Percentiles rank a stretch among this genome's conserved stretches.
Conservation (phyloP, 768 basidiomycete species). For the Hericium alpestre region DNA sequence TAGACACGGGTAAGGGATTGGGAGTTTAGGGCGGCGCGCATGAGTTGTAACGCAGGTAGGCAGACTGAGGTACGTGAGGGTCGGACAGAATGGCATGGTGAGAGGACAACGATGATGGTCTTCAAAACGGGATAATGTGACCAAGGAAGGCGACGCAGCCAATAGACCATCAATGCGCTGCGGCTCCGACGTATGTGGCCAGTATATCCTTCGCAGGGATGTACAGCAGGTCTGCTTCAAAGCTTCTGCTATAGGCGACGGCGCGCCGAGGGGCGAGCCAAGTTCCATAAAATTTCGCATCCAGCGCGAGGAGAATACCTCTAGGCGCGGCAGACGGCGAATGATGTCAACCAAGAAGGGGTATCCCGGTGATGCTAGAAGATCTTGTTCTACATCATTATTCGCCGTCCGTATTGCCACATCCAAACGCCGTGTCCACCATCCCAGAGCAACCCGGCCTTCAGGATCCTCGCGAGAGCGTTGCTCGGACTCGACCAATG, state of each 20-base stretch:
- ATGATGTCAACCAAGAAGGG: not conserved
- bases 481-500: not conserved
- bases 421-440: not conserved
- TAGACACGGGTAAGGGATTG: not conserved
- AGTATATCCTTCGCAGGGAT: not conserved
- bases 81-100: not conserved
- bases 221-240: not conserved
- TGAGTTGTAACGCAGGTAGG: not conserved
- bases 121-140: no score
- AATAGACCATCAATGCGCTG: not conserved
- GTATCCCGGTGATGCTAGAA: no score
- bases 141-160: no score
- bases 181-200: not conserved
- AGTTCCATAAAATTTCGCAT: no score
- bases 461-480: not conserved
- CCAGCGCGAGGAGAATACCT: not conserved
- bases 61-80: not conserved
- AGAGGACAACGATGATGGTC: not conserved
- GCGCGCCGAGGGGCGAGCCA: not conserved
- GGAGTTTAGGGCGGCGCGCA: no score
- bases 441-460: not conserved
- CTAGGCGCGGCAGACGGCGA: not conserved
- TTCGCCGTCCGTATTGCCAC: not conserved
- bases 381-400: no score
- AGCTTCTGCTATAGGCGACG: not conserved